phyloP scores from a whole-genome alignment of 1,139 yeast genomes.

The Pneumocystis sp. region DNA sequence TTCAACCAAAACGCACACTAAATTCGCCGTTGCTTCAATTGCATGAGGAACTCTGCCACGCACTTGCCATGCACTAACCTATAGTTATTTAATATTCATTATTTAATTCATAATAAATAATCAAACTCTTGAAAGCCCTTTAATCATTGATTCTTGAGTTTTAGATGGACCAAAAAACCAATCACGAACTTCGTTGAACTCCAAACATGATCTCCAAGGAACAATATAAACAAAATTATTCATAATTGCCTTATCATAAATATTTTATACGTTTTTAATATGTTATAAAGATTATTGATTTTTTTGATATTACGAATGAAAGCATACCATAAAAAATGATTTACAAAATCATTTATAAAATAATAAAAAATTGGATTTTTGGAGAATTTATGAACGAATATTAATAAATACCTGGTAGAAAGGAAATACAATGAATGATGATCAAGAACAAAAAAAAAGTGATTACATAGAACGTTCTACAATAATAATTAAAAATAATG shows the following conservation, averaged over 20 bases:
- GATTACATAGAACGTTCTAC: not conserved
- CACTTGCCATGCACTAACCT: constrained; percentile 8
- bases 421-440: not conserved
- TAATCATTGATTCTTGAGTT: not conserved
- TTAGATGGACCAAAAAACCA: not conserved
- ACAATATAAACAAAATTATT: not conserved
- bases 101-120: not conserved
- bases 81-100: not conserved
- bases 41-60: constrained; percentile 68
- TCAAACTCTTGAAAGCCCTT: not conserved
- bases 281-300: not conserved
- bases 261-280: not conserved
- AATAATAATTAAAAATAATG: not conserved
- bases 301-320: not conserved
- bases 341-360: not conserved
- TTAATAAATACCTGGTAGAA: not conserved
- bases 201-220: not conserved
- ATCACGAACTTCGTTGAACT: not conserved
- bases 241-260: not conserved
- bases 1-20: constrained; percentile 39
- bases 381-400: not conserved
- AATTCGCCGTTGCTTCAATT: constrained; percentile 53
- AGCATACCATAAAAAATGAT: not conserved
- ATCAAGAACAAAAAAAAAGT: not conserved
- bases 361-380: not conserved